phyloP scores from a whole-genome alignment of 768 basidiomycete genomes.

The Rhizopogon vesiculosus region DNA sequence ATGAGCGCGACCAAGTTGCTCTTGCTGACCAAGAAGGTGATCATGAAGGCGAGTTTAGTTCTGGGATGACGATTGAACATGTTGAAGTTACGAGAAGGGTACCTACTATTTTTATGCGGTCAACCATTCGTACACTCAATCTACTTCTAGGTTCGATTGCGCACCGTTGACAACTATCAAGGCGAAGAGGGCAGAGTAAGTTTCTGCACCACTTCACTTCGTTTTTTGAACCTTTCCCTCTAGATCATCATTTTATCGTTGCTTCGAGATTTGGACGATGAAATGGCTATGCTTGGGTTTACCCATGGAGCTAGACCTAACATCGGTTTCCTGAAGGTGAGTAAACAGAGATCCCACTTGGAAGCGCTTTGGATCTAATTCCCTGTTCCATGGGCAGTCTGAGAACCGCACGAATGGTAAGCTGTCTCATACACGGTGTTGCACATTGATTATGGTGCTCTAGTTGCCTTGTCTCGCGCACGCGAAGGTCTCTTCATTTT shows the following conservation, averaged over 20 bases:
- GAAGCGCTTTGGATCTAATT: background rate
- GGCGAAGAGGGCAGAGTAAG: conserved; percentile 62
- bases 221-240: background rate
- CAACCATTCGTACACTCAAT: background rate
- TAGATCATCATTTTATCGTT: conserved; percentile 70
- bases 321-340: conserved; percentile 75
- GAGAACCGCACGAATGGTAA: conserved; percentile 51
- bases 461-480: conserved; percentile 71
- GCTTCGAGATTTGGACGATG: conserved; percentile 55
- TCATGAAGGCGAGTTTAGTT: conserved; percentile 12
- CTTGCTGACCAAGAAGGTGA: conserved; percentile 50
- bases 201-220: background rate
- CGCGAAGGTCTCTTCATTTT: conserved; percentile 70
- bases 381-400: conserved; percentile 32
- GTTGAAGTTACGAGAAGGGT: conserved; percentile 53
- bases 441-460: conserved; percentile 2
- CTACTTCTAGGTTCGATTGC: conserved; percentile 49
- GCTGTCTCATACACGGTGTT: background rate
- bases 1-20: conserved; percentile 63
- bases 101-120: conserved; percentile 9
- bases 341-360: background rate
- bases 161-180: conserved; percentile 78
- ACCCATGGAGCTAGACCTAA: conserved; percentile 22
- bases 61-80: conserved; percentile 30
- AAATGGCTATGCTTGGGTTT: conserved; percentile 13